Conservation (phyloP, 495 filamentous ascomycete genomes). For the Hyaloscypha variabilis region DNA sequence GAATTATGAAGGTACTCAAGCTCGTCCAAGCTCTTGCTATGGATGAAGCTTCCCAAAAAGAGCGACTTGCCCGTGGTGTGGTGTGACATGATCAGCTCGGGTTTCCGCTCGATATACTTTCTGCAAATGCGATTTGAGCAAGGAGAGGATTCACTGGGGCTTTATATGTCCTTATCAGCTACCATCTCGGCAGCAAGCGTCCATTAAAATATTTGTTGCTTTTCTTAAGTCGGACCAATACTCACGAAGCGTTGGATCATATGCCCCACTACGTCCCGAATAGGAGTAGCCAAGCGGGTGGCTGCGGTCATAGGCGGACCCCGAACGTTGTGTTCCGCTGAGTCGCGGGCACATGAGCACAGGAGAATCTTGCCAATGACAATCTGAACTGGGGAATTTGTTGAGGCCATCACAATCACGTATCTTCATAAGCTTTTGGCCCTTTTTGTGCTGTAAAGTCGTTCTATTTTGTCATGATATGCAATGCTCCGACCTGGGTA, state of each 20-base stretch:
- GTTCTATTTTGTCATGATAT: background rate
- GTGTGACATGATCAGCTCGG: constrained; percentile 15
- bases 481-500: background rate
- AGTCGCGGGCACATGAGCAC: background rate
- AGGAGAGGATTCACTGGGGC: background rate
- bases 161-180: constrained; percentile 5
- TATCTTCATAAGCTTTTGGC: no score
- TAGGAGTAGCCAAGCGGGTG: background rate
- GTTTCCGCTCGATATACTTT: background rate
- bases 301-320: background rate
- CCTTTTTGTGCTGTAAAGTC: background rate
- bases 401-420: no score
- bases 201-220: background rate
- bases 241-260: background rate
- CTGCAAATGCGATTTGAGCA: background rate
- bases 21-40: constrained; percentile 54
- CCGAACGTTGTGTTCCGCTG: background rate
- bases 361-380: background rate
- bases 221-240: background rate
- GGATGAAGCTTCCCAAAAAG: constrained; percentile 56
- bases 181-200: background rate
- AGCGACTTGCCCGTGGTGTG: constrained; percentile 19
- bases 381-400: no score
- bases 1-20: constrained; percentile 60
- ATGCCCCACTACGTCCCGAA: background rate